Evolutionary conservation across 2,329 filamentous ascomycete genomes (phyloP), one percentile per base, ranked within the genome.

Genomic region (Talaromyces atroroseus): DNA sequence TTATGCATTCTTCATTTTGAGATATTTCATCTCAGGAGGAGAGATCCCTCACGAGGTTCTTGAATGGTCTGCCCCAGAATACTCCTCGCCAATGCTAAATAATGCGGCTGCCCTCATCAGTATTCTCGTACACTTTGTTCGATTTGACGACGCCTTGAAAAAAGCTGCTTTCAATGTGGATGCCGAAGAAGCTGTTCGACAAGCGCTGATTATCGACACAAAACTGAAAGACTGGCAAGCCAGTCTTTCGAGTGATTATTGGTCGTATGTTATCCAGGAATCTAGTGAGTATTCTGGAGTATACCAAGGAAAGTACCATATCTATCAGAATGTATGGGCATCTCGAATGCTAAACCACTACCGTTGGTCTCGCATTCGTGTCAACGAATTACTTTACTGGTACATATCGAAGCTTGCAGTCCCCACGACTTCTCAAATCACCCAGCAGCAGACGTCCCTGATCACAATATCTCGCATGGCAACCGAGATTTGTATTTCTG

Each of bases 321-420:
- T 62, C n/a, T 65, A 65, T 53, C 53, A 62, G 32, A 58, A 64
- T 32, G 21, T 56, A 7, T 68, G 65, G 65, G 55, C 59, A 10
- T 54, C 61, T 1, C 58, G 61, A 46, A 46, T 60, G 20, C 52
- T 64, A 16, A 65, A 62, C 23, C 58, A 67, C 38, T 68, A 65
- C 48, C 60, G 60, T 20, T 59, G 61, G 57, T 58, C 58, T 12
- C 62, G 65, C n/a, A 44, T 66, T 23, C 45, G 63, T 2, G 58
- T 60, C 34, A 67, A 66, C 24, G 64, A 67, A 45, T 44, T 63
- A 26, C 61, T 66, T 1, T 32, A 65, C 11, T 42, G 14, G 6
- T 49, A 58, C 18, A 16, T 59, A 20, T 50, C 58, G 24, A 58
- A 52, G 20, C 23, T 60, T 2, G 11, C 45, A 16, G 53, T 8